Conservation (phyloP, 169 alveolate genomes). For the Eimeria brunetti region DNA sequence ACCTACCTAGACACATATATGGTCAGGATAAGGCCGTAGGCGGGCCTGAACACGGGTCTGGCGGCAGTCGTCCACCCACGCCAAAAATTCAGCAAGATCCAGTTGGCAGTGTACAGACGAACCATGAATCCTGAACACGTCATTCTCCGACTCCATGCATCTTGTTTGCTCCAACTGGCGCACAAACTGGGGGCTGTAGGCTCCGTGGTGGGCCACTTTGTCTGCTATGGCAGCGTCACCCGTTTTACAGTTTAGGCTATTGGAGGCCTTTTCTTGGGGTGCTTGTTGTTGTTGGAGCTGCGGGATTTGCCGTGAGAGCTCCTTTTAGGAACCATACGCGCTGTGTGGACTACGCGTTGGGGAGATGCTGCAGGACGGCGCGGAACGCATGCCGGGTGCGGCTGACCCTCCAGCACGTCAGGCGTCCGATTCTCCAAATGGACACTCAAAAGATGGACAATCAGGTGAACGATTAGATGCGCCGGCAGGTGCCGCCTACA, state of each 20-base stretch:
- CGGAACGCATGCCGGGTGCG: conserved; percentile 14
- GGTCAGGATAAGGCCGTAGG: background rate
- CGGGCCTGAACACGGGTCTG: background rate
- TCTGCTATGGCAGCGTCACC: background rate
- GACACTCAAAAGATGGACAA: background rate
- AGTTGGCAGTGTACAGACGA: conserved; percentile 27
- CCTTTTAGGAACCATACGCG: background rate
- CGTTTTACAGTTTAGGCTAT: background rate
- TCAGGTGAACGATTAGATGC: background rate
- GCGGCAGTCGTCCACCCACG: conserved; percentile 9
- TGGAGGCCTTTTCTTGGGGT: background rate
- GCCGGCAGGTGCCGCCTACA: background rate
- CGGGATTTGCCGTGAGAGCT: background rate
- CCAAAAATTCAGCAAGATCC: background rate
- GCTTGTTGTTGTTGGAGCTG: background rate
- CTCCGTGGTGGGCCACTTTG: conserved; percentile 18
- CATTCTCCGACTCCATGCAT: background rate
- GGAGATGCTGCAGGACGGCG: conserved; percentile 24
- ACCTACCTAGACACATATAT: background rate
- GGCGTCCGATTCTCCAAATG: conserved; percentile 13
- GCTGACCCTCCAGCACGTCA: conserved; percentile 27
- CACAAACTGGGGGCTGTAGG: conserved; percentile 20
- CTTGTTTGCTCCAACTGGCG: conserved; percentile 8
- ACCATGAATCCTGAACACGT: conserved; percentile 45
- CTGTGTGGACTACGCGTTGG: background rate